These are phyloP conservation scores for Aspergillus proliferans DNA, from an alignment of 2,329 filamentous ascomycete genomes.

Conservation along the genomic window DNA sequence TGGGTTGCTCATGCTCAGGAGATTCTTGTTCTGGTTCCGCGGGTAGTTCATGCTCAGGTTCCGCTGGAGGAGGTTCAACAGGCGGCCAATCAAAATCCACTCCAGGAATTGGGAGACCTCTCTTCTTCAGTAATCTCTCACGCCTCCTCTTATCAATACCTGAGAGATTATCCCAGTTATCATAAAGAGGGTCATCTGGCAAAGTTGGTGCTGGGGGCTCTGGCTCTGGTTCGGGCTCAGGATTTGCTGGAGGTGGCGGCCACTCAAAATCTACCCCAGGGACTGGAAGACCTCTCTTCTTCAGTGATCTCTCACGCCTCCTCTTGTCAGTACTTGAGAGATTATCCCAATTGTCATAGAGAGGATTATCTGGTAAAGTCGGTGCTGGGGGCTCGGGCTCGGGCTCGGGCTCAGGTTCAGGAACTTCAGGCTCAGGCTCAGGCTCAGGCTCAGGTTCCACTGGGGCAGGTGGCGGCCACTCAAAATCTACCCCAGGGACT, in stretches of 20 bases:
- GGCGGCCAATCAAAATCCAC: no score
- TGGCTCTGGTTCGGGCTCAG: constrained; percentile 25
- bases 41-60: not conserved
- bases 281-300: constrained; percentile 23
- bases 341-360: constrained; percentile 29
- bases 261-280: constrained; percentile 24
- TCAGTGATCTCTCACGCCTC: constrained; percentile 32
- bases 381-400: constrained; percentile 18
- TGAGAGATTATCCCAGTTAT: constrained; percentile 27
- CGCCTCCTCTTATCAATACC: constrained; percentile 43
- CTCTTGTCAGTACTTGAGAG: constrained; percentile 41
- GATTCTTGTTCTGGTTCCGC: constrained; percentile 19
- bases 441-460: constrained; percentile 13
- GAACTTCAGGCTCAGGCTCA: constrained; percentile 13
- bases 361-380: constrained; percentile 30
- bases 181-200: constrained; percentile 32
- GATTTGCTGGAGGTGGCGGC: constrained; percentile 15
- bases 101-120: constrained; percentile 18
- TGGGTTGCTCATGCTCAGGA: constrained; percentile 23
- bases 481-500: constrained; percentile 14
- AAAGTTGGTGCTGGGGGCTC: constrained; percentile 19
- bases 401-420: constrained; percentile 16
- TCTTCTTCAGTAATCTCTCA: constrained; percentile 24
- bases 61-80: not conserved
- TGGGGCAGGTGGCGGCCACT: no score